Base-by-base conservation (phyloP, 192 early-diverging fungal species). In the Paraglomus brasilianum region DNA sequence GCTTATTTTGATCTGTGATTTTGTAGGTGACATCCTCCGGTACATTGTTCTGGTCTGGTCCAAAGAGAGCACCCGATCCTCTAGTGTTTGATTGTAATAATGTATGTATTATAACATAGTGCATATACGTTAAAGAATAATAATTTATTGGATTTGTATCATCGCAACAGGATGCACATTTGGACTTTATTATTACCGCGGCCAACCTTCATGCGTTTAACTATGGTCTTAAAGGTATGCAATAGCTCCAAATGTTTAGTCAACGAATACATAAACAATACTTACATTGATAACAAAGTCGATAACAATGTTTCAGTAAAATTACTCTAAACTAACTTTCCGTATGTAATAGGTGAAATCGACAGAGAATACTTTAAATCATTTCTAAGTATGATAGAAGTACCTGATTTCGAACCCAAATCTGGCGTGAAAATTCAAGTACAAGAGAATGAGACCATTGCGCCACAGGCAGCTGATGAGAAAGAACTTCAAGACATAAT, bases 181-280 rank as follows among this genome's bases (percentile, higher is more conserved):
- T 97, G 63, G 92, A 95, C 66, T 99, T 95, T 78, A 83, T 99
- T 69, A 78, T 95, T 45, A 81, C 92, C 8, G 93, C 91, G 1
- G 93, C 97, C 42, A 96, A 98, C 73, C 81, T 99, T 41, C 91
- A 94, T 51, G 97, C 97, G 0, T 95, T 91, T 81, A 98, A 96
- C 82, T 99, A 94, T 78, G 95, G 94, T 13, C 81, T 99, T 62
- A 90, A 91, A 74, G 93, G 89, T 76, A 55, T 22, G 9, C 10
- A 22, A 30, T 2, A 30, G 30, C 30, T 30, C 30, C 30, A 30
- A 3, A 30, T 3, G 3, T 30, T 30, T n/a, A n/a, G n/a, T n/a
- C n/a, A n/a, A n/a, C n/a, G n/a, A n/a, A n/a, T n/a, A n/a, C n/a
- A n/a, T n/a, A n/a, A n/a, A n/a, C n/a, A n/a, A n/a, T n/a, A n/a